These are phyloP conservation scores for Colletotrichum tanaceti DNA, from an alignment of 2,329 filamentous ascomycete genomes.

Conservation along the genomic window DNA sequence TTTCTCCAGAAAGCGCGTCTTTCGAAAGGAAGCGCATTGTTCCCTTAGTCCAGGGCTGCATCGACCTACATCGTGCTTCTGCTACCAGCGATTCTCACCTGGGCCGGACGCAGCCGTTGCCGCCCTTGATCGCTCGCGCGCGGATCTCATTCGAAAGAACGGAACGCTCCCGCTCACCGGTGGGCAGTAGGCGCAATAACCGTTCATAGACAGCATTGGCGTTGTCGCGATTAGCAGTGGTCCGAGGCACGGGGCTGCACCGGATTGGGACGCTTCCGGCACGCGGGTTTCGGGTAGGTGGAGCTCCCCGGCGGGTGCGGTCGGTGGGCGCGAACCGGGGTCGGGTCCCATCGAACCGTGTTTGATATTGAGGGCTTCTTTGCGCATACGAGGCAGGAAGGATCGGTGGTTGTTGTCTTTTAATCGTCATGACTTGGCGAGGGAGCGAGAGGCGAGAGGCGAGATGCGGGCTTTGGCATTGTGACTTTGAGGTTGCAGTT, in stretches of 20 bases:
- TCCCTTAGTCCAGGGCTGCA: background rate
- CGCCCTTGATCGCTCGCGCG: background rate
- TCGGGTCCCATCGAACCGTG: background rate
- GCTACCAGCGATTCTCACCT: background rate
- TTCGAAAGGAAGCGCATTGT: background rate
- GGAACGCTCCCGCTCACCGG: background rate
- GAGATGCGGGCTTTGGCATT: background rate
- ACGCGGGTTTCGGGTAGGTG: conserved; percentile 26
- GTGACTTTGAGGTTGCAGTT: background rate
- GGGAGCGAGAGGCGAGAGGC: too few relatives aligned
- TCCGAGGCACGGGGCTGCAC: conserved; percentile 24
- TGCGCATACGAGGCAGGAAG: background rate
- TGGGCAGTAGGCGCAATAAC: conserved; percentile 13
- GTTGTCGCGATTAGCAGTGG: conserved; percentile 28
- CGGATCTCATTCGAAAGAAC: background rate
- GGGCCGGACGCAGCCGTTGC: background rate
- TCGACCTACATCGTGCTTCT: too few relatives aligned
- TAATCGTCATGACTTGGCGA: background rate
- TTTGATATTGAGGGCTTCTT: background rate
- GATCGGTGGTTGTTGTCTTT: background rate
- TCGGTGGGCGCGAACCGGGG: background rate
- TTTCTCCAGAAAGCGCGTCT: background rate
- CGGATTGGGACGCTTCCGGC: conserved; percentile 34
- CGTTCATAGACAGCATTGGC: conserved; percentile 27
- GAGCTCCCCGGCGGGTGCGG: conserved; percentile 3